Base-by-base conservation (phyloP, 139 green algal genomes). In the Trebouxia sp. region DNA sequence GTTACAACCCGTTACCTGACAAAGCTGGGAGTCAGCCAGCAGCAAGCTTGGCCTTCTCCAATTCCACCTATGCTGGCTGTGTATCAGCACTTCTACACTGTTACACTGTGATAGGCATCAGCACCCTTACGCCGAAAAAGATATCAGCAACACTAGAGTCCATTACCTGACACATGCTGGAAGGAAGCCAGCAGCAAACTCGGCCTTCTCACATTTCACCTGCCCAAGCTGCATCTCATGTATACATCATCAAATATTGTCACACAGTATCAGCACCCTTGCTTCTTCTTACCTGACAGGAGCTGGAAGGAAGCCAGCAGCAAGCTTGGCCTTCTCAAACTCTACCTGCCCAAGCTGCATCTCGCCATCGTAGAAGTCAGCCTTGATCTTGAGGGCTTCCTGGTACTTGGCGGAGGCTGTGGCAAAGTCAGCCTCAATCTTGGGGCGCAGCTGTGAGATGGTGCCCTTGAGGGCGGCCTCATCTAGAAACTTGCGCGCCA, bases 351-450 rank as follows among this genome's bases (percentile, higher is more conserved):
- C 92, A 65, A 92, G 75, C 7, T 80, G 74, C 9, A 84, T 78
- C 24, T 85, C 32, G 2, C 80, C 90, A 81, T 95, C 91, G 67
- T 89, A 91, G 56, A 86, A 91, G 76, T 93, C 88, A 0, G 85
- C 38, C 74, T 93, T 93, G 75, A 89, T 77, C 30, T 50, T 77
- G 82, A 97, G 85, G 0, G 89, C 86, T 85, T 95, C 85, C 62
- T 93, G 85, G 80, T 93, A 93, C 79, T 89, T 89, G 55, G 84
- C 88, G 75, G 92, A 79, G 11, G 88, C 88, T 28, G 80, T 79
- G 30, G 75, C 79, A 38, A 82, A 76, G 17, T 84, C 56, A 9
- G 80, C 65, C 20, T 83, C 55, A 1, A 65, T 79, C 32, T n/a
- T 43, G 26, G 47, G 20, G 5, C 32, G 41, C 0, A 75, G 30